Base-by-base conservation (phyloP, 2,329 filamentous ascomycete genomes). In the Cladophialophora psammophila region DNA sequence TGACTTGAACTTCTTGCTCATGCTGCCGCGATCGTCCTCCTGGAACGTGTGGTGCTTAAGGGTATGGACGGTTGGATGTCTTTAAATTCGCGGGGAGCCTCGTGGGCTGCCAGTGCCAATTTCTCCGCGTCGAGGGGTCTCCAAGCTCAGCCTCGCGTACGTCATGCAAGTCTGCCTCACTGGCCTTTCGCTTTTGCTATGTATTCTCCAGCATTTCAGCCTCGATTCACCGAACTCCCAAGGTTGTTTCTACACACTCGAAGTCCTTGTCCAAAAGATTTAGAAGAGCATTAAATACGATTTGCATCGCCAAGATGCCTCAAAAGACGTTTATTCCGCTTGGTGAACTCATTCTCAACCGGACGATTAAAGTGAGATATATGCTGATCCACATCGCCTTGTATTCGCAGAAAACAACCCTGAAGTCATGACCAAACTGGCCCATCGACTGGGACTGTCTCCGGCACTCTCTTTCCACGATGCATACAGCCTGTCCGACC, bases 1-100 rank as follows among this genome's bases (percentile, higher is more conserved):
- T 26, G 85, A 84, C 75, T 87, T 89, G 80, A 85, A 86, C 75
- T 86, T 87, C 79, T 86, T 89, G 76, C 85, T 88, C 85, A 86
- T 88, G 73, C 76, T 72, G 66, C 62, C 45, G 50, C 13, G 52
- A 42, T 60, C 62, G 57, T 48, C 65, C 65, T 67, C 60, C 45
- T 50, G 45, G n/a, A 12, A 31, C 18, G 26, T 50, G 45, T 15
- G 42, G 42, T 31, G 45, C 10, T 50, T 50, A 18, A 50, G 7
- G 6, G 20, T 7, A 48, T 48, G 45, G 26, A 54, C 12, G 12
- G 8, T 9, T 6, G 31, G 35, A 35, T 15, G 31, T 26, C 20
- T n/a, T 10, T 53, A 31, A 9, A 52, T 32, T 53, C 20, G 18
- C 32, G 10, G 45, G 59, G 15, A 61, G 34, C 48, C 45, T 38